phyloP scores from a whole-genome alignment of 768 basidiomycete species.

The Suillus discolor region DNA sequence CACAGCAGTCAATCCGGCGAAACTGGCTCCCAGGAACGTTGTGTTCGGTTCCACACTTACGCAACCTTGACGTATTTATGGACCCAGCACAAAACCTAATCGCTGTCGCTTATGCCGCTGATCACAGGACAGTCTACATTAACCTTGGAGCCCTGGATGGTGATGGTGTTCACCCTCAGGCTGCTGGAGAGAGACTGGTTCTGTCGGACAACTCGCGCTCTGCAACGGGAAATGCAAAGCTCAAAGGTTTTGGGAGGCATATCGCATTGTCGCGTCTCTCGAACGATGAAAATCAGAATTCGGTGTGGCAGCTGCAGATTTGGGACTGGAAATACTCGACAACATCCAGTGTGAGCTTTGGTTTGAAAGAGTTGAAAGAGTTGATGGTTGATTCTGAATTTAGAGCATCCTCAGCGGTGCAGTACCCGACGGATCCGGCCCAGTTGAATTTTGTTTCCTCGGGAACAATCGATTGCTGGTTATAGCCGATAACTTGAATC shows the following conservation, averaged over 20 bases:
- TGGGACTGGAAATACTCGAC: background rate
- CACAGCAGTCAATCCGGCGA: background rate
- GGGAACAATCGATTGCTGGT: background rate
- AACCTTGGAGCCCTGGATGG: background rate
- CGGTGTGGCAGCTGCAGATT: background rate
- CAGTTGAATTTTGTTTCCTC: background rate
- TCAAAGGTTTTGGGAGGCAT: background rate
- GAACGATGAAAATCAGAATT: no score
- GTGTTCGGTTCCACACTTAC: background rate
- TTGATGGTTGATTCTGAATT: background rate
- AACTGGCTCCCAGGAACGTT: background rate
- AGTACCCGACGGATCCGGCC: background rate
- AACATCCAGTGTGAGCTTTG: background rate
- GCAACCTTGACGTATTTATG: background rate
- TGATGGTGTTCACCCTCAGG: background rate
- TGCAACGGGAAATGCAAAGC: background rate
- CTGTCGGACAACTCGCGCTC: background rate
- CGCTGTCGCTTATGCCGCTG: background rate
- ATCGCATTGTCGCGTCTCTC: background rate
- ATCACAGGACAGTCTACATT: background rate
- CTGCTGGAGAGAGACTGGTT: background rate
- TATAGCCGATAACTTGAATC: background rate
- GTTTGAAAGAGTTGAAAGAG: background rate
- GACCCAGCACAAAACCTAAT: background rate
- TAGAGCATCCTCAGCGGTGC: background rate